A percentile compares a stretch with the other conserved stretches of the same genome.
Evolutionary conservation across 345 rosid genomes (phyloP).

Genomic region (Zanthoxylum bungeanum): DNA sequence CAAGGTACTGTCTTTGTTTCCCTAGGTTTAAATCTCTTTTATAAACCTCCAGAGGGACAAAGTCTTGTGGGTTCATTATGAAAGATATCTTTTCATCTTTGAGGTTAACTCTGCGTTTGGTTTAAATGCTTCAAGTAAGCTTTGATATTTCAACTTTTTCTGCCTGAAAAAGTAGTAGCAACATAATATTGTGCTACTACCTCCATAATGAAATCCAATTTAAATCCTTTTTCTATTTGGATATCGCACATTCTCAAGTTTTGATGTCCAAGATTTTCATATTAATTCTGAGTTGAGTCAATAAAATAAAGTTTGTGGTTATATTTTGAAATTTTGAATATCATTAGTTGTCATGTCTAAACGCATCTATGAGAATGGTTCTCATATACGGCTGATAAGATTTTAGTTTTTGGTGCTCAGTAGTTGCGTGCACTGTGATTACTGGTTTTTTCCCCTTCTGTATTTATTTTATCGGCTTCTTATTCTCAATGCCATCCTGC

Average conservation of each 20-base stretch:
- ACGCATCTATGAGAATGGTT: not conserved
- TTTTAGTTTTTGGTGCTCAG: not conserved
- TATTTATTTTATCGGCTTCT: not conserved
- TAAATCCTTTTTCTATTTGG: not conserved
- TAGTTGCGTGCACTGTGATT: not conserved
- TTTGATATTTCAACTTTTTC: not conserved
- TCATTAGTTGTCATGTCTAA: not conserved
- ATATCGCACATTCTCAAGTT: not conserved
- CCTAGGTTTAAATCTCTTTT: not conserved
- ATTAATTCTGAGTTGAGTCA: not conserved
- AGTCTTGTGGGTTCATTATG: not conserved
- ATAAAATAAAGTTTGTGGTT: constrained; percentile 5
- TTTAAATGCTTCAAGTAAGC: not conserved
- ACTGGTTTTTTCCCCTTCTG: not conserved
- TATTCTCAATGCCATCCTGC: not conserved
- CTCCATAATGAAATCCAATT: not conserved
- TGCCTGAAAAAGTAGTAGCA: not conserved
- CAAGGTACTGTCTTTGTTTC: constrained; percentile 44
- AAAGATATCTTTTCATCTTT: not conserved
- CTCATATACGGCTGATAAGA: not conserved
- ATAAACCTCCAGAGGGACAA: not conserved
- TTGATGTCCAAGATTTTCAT: constrained; percentile 2
- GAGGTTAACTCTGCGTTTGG: not conserved
- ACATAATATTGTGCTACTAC: not conserved
- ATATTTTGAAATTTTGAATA: not conserved